These are phyloP conservation scores for Phytophthora cajani DNA, from an alignment of 352 stramenopile genomes.

Conservation along the genomic window DNA sequence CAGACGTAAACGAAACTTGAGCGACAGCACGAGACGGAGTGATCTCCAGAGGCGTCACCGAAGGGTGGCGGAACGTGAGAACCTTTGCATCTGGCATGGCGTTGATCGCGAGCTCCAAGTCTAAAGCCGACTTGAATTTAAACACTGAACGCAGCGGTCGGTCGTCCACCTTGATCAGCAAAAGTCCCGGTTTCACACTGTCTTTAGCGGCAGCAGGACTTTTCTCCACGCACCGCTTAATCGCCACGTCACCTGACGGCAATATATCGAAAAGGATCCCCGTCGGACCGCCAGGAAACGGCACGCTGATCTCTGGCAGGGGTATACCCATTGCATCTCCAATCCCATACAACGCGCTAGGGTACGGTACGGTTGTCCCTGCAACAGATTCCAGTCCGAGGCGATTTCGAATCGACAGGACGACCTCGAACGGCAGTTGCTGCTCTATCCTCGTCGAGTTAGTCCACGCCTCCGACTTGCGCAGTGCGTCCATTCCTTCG, in stretches of 20 bases:
- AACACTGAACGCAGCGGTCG: conserved; percentile 58
- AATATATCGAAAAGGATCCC: conserved; percentile 68
- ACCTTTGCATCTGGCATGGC: conserved; percentile 55
- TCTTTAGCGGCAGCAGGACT: conserved; percentile 70
- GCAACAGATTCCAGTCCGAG: conserved; percentile 54
- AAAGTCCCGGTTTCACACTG: conserved; percentile 70
- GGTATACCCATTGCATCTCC: conserved; percentile 81
- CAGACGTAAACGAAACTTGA: conserved; percentile 54
- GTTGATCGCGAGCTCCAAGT: conserved; percentile 68
- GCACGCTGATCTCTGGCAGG: conserved; percentile 81
- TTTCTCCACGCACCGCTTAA: conserved; percentile 56
- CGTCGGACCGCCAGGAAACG: conserved; percentile 67
- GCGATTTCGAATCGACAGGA: conserved; percentile 83
- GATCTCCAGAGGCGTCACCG: conserved; percentile 58
- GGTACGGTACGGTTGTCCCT: conserved; percentile 47
- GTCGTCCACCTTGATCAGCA: conserved; percentile 79
- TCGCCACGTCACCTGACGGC: conserved; percentile 45
- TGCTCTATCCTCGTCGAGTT: conserved; percentile 68
- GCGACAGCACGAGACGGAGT: conserved; percentile 64
- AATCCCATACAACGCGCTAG: conserved; percentile 68
- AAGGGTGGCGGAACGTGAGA: conserved; percentile 83
- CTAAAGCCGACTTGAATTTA: conserved; percentile 54
- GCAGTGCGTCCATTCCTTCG: conserved; percentile 62
- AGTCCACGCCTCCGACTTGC: conserved; percentile 69
- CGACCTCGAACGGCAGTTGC: conserved; percentile 73